These are phyloP conservation scores for Arbutus unedo DNA, from an alignment of 148 eudicot species.

Conservation along the genomic window DNA sequence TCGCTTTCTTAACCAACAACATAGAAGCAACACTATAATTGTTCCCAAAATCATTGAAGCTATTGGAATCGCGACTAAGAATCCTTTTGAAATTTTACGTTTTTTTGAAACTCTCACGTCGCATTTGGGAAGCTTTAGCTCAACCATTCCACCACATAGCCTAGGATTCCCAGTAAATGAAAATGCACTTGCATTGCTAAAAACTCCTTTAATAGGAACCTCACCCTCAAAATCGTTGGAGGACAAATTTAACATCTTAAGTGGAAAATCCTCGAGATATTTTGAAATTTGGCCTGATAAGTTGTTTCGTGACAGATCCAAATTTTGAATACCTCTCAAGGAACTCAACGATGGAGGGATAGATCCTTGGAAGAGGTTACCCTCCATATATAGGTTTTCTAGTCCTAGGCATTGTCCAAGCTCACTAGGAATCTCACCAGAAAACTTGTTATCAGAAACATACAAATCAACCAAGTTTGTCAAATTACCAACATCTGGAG, in stretches of 20 bases:
- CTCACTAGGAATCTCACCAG: background rate
- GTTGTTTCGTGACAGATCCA: background rate
- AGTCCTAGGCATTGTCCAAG: background rate
- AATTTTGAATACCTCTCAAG: background rate
- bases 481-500: background rate
- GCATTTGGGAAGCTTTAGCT: no score
- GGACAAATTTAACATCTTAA: background rate
- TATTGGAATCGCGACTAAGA: no score
- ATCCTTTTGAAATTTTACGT: no score
- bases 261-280: background rate
- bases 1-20: no score
- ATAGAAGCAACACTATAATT: no score
- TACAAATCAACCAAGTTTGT: background rate
- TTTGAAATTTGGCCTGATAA: background rate
- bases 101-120: no score
- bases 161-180: no score
- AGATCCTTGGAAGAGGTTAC: background rate
- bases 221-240: background rate
- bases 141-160: no score
- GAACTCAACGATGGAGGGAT: background rate
- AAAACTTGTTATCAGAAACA: background rate
- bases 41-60: no score
- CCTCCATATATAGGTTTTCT: background rate
- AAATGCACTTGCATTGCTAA: background rate
- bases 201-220: background rate